These are phyloP conservation scores for Fraxinus excelsior DNA, from an alignment of 257 asterid species.

Conservation along the genomic window DNA sequence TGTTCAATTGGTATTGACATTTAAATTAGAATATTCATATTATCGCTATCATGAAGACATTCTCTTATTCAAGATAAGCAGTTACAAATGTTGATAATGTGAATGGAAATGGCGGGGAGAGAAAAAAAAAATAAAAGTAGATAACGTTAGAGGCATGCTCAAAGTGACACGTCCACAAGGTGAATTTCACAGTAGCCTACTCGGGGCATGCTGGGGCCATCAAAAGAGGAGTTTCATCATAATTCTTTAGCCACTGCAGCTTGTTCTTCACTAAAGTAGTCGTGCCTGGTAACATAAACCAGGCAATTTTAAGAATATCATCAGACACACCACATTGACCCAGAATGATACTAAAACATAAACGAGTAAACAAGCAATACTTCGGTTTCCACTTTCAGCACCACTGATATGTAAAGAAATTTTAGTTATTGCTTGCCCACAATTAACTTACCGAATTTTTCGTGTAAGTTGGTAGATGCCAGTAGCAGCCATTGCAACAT, in stretches of 20 bases:
- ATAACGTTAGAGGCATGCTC: slow-evolving; percentile 10
- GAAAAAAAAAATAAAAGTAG: no score
- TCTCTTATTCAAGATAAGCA: slow-evolving; percentile 11
- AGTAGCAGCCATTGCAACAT: slow-evolving; percentile 88
- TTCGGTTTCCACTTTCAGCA: background rate
- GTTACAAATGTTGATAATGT: background rate
- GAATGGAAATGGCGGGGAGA: slow-evolving; percentile 18
- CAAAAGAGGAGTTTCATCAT: slow-evolving; percentile 26
- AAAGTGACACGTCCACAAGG: background rate
- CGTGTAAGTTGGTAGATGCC: slow-evolving; percentile 84
- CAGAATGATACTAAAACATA: background rate
- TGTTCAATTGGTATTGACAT: background rate
- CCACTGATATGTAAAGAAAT: background rate
- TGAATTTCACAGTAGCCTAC: background rate
- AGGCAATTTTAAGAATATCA: background rate
- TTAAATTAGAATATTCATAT: background rate
- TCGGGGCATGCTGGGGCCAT: slow-evolving; percentile 1
- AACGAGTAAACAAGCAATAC: background rate
- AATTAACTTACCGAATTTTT: slow-evolving; percentile 57
- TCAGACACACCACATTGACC: background rate
- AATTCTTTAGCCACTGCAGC: slow-evolving; percentile 70
- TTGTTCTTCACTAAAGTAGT: slow-evolving; percentile 58
- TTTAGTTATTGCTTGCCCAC: background rate
- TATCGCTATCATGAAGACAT: slow-evolving; percentile 10
- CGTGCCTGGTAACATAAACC: slow-evolving; percentile 51